Evolutionary conservation across 2,329 filamentous ascomycete genomes (phyloP).

Genomic region (Hymenoscyphus fraxineus): DNA sequence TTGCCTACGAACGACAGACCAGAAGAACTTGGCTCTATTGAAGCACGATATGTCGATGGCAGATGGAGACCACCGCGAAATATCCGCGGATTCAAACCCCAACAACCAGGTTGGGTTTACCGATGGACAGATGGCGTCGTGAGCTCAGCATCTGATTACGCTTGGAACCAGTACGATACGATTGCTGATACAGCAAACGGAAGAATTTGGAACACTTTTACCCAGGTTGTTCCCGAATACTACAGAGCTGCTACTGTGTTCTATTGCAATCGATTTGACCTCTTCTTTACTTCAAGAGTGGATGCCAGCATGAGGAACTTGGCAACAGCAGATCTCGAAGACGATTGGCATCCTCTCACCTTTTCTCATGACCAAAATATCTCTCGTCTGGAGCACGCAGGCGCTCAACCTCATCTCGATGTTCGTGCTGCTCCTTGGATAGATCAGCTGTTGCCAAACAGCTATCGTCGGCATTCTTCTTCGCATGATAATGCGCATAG

Average conservation of each 20-base stretch:
- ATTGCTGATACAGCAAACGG: constrained; percentile 3
- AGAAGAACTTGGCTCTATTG: constrained; percentile 13
- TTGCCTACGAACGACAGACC: constrained; percentile 37
- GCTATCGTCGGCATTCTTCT: constrained; percentile 4
- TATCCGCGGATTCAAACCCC: constrained; percentile 18
- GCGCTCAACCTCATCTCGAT: constrained; percentile 11
- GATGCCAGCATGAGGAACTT: constrained; percentile 19
- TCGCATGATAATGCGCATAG: background rate
- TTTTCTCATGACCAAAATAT: constrained; percentile 18
- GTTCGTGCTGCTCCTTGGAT: constrained; percentile 15
- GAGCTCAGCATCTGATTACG: constrained; percentile 15
- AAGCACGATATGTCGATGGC: constrained; percentile 16
- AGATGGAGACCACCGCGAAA: constrained; percentile 26
- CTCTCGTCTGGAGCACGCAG: constrained; percentile 12
- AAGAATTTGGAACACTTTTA: background rate
- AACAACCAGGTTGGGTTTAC: constrained; percentile 22
- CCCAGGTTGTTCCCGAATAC: constrained; percentile 4
- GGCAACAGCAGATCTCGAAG: constrained; percentile 7
- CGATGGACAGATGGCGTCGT: constrained; percentile 25
- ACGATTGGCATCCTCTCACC: constrained; percentile 21
- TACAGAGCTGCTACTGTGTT: constrained; percentile 25
- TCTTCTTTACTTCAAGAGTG: constrained; percentile 18
- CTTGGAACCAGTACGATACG: constrained; percentile 8
- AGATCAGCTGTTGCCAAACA: constrained; percentile 11
- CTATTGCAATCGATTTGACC: constrained; percentile 21